Percentiles rank a stretch among this genome's conserved stretches.
Conservation (phyloP, 2,329 filamentous ascomycete species). For the Cercospora citrullina region DNA sequence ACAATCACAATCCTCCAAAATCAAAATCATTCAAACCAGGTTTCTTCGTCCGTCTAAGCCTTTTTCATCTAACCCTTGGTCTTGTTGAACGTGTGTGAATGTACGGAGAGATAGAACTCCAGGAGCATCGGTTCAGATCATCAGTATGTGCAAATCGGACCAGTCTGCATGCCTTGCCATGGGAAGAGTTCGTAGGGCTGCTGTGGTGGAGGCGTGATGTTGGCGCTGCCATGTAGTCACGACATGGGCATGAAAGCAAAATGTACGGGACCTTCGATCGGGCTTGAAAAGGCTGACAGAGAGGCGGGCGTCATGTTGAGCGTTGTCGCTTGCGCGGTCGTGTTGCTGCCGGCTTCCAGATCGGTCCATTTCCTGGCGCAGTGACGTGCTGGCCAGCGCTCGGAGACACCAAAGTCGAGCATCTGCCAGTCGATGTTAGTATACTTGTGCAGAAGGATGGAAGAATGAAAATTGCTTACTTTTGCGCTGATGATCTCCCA, state of each 20-base stretch:
- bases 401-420: conserved; percentile 52
- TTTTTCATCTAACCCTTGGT: background rate
- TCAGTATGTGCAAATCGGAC: conserved; percentile 5
- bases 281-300: conserved; percentile 35
- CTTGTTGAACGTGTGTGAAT: background rate
- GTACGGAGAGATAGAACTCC: background rate
- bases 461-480: conserved; percentile 38
- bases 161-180: background rate
- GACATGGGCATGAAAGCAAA: conserved; percentile 36
- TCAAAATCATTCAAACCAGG: background rate
- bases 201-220: conserved; percentile 2
- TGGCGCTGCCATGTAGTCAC: conserved; percentile 30
- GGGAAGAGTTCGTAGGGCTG: background rate
- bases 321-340: conserved; percentile 33
- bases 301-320: conserved; percentile 29
- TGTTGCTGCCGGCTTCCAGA: conserved; percentile 31
- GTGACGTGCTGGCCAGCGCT: conserved; percentile 54
- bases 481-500: conserved; percentile 56
- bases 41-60: background rate
- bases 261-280: conserved; percentile 31
- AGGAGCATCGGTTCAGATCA: background rate
- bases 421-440: conserved; percentile 42
- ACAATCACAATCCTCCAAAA: background rate
- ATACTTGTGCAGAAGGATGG: background rate
- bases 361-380: conserved; percentile 56